Evolutionary conservation across 2,329 filamentous ascomycete species (phyloP), one percentile per base, ranked within the genome.

Genomic region (Periconia digitata): DNA sequence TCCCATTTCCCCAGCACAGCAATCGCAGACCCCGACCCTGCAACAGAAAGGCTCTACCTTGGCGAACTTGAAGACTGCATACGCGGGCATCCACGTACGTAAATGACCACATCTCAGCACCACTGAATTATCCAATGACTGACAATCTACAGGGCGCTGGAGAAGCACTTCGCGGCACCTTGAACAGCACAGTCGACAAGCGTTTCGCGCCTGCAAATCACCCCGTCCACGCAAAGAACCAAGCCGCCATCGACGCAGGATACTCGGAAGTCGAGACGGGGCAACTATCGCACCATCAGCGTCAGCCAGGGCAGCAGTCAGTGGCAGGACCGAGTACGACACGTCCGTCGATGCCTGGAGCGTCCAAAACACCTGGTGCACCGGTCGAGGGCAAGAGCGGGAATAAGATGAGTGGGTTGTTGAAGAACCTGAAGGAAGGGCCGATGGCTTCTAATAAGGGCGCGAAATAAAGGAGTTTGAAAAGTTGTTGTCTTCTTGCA

Each of bases 21-120:
- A 62, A 44, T 44, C 34, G 3, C 53, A 58, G 24, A 10, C 20
- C 6, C 42, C 3, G 24, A 10, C 20, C 6, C 42, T 3, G 10
- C 32, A 22, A 21, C 41, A 43, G 8, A 29, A 21, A 15, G 23
- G 40, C 39, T 60, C 61, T 7, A 70, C 67, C 2, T 42, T 71
- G 40, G 58, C 64, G 8, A 70, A 69, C 32, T 51, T 71, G 15
- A 66, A 66, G 43, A 63, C 62, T 8, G 67, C 67, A 2, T 67
- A 63, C 15, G 63, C 63, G 8, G 67, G 67, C n/a, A 67, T 71
- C 16, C 67, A 71, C 43, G 67, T 70, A 61, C 58, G 64, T 29
- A 16, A 8, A 36, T 34, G 10, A 32, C 18, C 12, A n/a, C 16
- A 6, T 40, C 2, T 17, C 23, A 24, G 13, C 15, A 8, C n/a